Base-by-base conservation (phyloP, 371 early-diverging fungal species). In the Syncephalastrum sp. region DNA sequence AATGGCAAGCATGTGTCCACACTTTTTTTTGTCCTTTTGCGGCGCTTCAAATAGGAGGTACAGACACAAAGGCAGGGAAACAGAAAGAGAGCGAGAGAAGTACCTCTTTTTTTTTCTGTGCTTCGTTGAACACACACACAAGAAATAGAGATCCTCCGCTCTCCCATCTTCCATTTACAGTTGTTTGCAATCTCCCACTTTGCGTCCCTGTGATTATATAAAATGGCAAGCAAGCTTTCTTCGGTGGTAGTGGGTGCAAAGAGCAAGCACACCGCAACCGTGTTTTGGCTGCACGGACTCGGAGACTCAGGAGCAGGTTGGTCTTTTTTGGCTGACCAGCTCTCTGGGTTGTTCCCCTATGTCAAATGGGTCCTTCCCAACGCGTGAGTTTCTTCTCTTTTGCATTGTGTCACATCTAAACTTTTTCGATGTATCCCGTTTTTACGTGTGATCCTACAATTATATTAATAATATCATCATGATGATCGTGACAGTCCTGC, bases 291-390 rank as follows among this genome's bases (percentile, higher is more conserved):
- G 6, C 93, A 92, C 59, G 90, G 89, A 8, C 82, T 88, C 2
- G 91, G 92, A 33, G 92, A 90, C 64, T 66, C 74, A 53, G 89
- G 88, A 15, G 59, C 77, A 24, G 88, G 88, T 24, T 91, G 90
- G 88, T 74, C 80, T 7, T 89, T 89, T 15, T 78, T 89, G 38
- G 90, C 82, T 7, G 74, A 82, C 41, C 72, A 85, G 72, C 80
- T 93, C 33, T 59, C 69, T 4, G 60, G 51, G 15, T 44, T 59
- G 6, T 78, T 94, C n/a, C 91, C 90, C 16, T 83, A 92, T 69
- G 85, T 91, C 53, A 93, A 94, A 68, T 93, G 85, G 75, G 66
- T 93, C 50, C 77, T 95, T 47, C 95, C 95, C 14, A 85, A 94
- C 67, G 95, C 95, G 79, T 83, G 71, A 67, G 74, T 63, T 42